Base-by-base conservation (phyloP, 1,139 yeast genomes). In the Magnusiomyces fungicola region DNA sequence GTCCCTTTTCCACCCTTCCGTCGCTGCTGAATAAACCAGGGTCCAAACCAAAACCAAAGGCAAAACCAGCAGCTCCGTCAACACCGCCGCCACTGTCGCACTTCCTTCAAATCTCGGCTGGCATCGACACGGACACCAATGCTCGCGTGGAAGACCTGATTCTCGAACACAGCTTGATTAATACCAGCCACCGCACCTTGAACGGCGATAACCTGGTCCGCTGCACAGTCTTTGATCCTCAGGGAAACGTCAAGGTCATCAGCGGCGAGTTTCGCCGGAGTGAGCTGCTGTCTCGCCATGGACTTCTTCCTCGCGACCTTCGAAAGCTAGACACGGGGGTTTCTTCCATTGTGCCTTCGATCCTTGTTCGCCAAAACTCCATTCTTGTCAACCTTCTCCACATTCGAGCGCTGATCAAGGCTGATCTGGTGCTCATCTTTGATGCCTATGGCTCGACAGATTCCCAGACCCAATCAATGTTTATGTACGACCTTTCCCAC, bases 311-410 rank as follows among this genome's bases (percentile, higher is more conserved):
- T 0, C 74, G 96, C 56, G 96, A 88, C 64, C 69, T 88, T 48
- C 70, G 96, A 3, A 88, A 87, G 60, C 83, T 94, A 50, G 98
- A 92, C 67, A 83, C 95, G 6, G 87, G 95, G 0, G 76, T 86
- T 25, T 82, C 86, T 54, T 96, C 89, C 64, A 85, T 92, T 33
- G 92, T 88, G 9, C 98, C 98, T 0, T 80, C 92, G 30, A 82
- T 92, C 39, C 74, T 87, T 62, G 83, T 89, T 16, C 78, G 97
- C 48, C 78, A 83, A 30, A 78, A 80, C 59, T 83, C 95, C 37
- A 85, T 90, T 27, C 69, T 92, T 45, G 80, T 92, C 43, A 89
- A 87, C 61, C 69, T 92, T 51, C 69, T 90, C 46, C 95, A 92
- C 63, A 86, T 92, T 38, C 83, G 89, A 56, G 96, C 97, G 1